Evolutionary conservation across 257 asterid genomes (phyloP).

Genomic region (Solanum chiquidenum): DNA sequence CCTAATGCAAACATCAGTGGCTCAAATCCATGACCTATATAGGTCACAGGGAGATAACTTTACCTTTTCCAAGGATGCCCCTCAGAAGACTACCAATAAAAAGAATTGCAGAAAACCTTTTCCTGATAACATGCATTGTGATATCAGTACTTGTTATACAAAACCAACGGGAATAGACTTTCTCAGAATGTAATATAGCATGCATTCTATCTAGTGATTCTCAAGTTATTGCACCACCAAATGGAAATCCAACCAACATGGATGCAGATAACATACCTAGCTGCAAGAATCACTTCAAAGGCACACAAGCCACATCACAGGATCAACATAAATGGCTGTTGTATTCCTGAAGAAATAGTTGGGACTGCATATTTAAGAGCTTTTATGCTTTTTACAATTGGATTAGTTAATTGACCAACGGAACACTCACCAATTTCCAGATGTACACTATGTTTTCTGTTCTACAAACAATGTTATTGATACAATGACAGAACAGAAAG

Average conservation of each 20-base stretch:
- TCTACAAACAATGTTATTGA: not conserved
- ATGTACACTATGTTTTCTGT: not conserved
- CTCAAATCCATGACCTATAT: not conserved
- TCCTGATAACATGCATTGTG: not conserved
- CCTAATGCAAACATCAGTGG: not conserved
- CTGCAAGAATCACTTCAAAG: not conserved
- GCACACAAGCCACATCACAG: not conserved
- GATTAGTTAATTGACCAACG: not conserved
- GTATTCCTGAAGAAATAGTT: not conserved
- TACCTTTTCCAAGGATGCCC: not conserved
- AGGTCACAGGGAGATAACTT: not conserved
- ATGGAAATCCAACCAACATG: not conserved
- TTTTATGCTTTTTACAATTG: not conserved
- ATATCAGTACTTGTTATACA: not conserved
- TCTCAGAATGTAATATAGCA: not conserved
- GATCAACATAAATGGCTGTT: not conserved
- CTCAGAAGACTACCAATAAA: not conserved
- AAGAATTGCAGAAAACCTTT: not conserved
- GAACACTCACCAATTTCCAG: not conserved
- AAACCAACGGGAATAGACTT: not conserved
- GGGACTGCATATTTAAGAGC: not conserved
- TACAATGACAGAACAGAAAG: not conserved
- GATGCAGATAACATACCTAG: not conserved
- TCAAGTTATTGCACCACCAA: not conserved
- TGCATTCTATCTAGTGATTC: not conserved